Conservation (phyloP, 2,329 filamentous ascomycete genomes). For the Fusarium neocosmosporiellum region DNA sequence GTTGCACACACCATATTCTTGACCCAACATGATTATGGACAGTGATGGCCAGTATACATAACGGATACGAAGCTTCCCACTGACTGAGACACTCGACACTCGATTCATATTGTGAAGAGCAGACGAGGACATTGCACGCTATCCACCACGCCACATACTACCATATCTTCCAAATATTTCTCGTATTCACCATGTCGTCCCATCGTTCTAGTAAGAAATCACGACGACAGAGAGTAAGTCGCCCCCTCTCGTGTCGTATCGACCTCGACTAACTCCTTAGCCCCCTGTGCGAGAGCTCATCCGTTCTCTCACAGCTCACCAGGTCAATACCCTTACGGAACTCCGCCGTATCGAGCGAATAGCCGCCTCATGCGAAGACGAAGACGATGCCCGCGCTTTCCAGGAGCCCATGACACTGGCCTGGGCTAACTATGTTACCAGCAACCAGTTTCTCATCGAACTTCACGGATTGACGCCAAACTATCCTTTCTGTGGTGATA, state of each 20-base stretch:
- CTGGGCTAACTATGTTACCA: constrained; percentile 78
- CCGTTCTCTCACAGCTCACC: constrained; percentile 71
- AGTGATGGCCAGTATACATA: background rate
- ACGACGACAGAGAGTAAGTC: background rate
- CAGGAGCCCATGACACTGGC: constrained; percentile 75
- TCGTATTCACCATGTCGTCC: background rate
- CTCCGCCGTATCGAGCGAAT: constrained; percentile 77
- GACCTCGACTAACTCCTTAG: constrained; percentile 49
- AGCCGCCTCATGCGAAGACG: constrained; percentile 67
- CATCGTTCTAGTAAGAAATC: background rate
- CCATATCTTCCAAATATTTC: background rate
- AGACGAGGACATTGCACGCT: background rate
- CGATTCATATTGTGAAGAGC: background rate
- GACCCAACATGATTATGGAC: background rate
- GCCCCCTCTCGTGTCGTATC: background rate
- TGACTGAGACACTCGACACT: background rate
- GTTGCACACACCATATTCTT: background rate
- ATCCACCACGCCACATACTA: background rate
- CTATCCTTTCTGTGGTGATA: constrained; percentile 75
- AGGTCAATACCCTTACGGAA: constrained; percentile 79
- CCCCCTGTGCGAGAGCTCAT: constrained; percentile 70
- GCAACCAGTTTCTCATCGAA: constrained; percentile 75
- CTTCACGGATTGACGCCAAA: constrained; percentile 74
- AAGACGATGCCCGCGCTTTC: constrained; percentile 68
- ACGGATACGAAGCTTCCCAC: background rate